phyloP scores from a whole-genome alignment of 2,329 filamentous ascomycete genomes.

The Arthrobotrys musiformis region DNA sequence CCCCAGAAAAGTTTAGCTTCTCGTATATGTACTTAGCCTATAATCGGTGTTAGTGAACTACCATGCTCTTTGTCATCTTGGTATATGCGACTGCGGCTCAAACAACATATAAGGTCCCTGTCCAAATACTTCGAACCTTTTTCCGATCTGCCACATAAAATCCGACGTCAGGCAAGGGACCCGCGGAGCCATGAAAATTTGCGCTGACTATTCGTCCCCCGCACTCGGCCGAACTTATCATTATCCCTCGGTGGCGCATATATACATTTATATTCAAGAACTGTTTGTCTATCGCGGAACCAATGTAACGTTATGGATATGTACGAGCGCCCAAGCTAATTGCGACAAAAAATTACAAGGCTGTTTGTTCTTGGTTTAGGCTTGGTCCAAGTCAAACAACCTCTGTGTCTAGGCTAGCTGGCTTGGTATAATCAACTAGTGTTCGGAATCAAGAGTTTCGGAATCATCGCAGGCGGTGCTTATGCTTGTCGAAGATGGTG shows the following conservation, averaged over 20 bases:
- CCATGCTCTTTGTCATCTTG: neutral
- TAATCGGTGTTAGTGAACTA: neutral
- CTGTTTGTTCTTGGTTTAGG: neutral
- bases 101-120: neutral
- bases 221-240: neutral
- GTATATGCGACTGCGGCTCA: neutral
- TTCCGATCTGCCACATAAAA: neutral
- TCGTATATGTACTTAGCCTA: conserved; percentile 12
- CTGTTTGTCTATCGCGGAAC: neutral
- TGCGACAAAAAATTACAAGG: neutral
- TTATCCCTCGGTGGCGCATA: neutral
- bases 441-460: too few relatives aligned
- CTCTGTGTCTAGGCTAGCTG: neutral
- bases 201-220: neutral
- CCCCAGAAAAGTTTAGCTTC: neutral
- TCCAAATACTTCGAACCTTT: neutral
- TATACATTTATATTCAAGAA: neutral
- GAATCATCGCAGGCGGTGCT: neutral
- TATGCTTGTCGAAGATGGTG: neutral
- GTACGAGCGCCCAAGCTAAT: too few relatives aligned
- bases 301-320: neutral
- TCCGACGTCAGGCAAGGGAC: neutral
- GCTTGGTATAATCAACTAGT: neutral
- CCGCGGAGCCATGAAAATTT: neutral
- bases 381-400: neutral